Evolutionary conservation across 495 filamentous ascomycete species (phyloP), one percentile per base, ranked within the genome.

Genomic region (Talaromyces borbonicus): DNA sequence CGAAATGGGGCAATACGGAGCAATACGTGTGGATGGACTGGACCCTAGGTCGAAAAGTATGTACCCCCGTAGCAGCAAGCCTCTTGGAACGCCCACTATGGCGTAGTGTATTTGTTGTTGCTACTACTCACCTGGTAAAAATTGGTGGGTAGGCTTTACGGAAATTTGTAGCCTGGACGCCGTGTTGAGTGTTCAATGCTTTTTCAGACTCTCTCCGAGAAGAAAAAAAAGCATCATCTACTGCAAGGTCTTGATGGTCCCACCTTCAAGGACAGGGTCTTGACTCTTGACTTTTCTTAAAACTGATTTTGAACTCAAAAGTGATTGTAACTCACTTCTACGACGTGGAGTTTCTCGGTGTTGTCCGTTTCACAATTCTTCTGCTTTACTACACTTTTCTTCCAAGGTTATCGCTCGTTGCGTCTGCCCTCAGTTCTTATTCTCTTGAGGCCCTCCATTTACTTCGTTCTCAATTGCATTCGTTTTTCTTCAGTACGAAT

Each of bases 281-380:
- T 38, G 16, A 38, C 22, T n/a, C n/a, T n/a, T n/a, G n/a, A n/a
- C n/a, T n/a, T n/a, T n/a, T n/a, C n/a, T n/a, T n/a, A n/a, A n/a
- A n/a, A n/a, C n/a, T n/a, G 16, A 18, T 20, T 2, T 22, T 12
- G 35, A 38, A 23, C 35, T 38, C 35, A 38, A 20, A n/a, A 38
- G 35, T 20, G 35, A 38, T 22, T 38, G 35, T 20, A 12, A 38
- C 35, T 38, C 7, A 38, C 15, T 38, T 38, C 35, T 38, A 38
- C 35, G 22, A 38, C 35, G 35, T 38, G 35, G 35, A 38, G 35
- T 20, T n/a, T 22, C n/a, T 38, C 35, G 1, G 35, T 15, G 15
- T 1, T 22, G 18, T 20, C 35, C 35, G 16, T 38, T 38, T 22
- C 16, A 20, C 19, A 38, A 38, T 38, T 20, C 33, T 22, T 22